phyloP scores from a whole-genome alignment of 2,329 filamentous ascomycete species.

The Elsinoe australis region DNA sequence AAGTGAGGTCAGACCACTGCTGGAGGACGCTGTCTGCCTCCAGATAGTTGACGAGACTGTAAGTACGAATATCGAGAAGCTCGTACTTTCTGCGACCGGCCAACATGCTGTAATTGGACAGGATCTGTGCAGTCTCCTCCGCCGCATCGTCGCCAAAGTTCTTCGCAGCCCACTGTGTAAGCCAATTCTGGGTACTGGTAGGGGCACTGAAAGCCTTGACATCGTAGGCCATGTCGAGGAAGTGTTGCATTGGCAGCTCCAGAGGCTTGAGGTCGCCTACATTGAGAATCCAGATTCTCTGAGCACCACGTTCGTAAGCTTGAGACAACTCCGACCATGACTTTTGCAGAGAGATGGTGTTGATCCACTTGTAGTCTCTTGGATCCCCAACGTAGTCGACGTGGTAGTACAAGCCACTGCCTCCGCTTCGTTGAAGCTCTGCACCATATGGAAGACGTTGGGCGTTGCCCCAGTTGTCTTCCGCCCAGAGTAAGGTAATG shows the following conservation, averaged over 20 bases:
- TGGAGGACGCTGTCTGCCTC: conserved; percentile 53
- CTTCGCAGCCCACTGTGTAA: conserved; percentile 48
- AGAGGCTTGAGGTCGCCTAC: conserved; percentile 59
- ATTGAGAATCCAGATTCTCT: conserved; percentile 60
- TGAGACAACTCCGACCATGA: conserved; percentile 59
- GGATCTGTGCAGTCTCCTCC: conserved; percentile 43
- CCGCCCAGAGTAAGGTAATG: conserved; percentile 60
- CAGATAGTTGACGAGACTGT: conserved; percentile 56
- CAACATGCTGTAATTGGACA: conserved; percentile 51
- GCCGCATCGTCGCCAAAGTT: conserved; percentile 49
- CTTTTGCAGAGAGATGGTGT: conserved; percentile 58
- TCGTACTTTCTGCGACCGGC: conserved; percentile 56
- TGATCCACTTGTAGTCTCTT: conserved; percentile 47
- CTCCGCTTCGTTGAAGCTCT: conserved; percentile 53
- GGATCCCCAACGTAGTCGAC: conserved; percentile 57
- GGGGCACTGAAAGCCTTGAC: conserved; percentile 47
- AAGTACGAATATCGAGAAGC: conserved; percentile 51
- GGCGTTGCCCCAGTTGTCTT: conserved; percentile 62
- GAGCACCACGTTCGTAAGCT: conserved; percentile 51
- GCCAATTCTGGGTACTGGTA: conserved; percentile 50
- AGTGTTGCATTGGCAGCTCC: conserved; percentile 60
- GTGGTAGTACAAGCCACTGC: conserved; percentile 61
- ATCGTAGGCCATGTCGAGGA: conserved; percentile 61
- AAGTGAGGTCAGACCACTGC: conserved; percentile 48
- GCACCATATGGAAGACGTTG: conserved; percentile 53